Evolutionary conservation across 768 basidiomycete species (phyloP).

Genomic region (Trametes meyenii): DNA sequence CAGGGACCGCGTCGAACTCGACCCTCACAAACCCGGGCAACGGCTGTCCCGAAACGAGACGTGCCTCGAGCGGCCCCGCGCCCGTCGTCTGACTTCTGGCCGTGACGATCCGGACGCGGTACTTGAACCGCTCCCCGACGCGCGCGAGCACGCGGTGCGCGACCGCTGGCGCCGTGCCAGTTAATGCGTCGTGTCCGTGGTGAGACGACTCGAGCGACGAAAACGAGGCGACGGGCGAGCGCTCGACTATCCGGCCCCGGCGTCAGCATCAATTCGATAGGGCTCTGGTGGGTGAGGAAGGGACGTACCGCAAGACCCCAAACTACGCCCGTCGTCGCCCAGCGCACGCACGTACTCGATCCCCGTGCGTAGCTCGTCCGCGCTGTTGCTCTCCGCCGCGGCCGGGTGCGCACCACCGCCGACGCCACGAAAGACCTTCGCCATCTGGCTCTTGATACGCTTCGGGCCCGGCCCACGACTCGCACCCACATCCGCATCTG

Average conservation of each 20-base stretch:
- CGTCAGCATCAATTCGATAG: slow-evolving; percentile 14
- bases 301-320: slow-evolving; percentile 29
- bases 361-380: slow-evolving; percentile 69
- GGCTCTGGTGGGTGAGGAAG: slow-evolving; percentile 30
- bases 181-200: slow-evolving; percentile 41
- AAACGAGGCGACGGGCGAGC: slow-evolving; percentile 50
- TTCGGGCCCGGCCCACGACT: slow-evolving; percentile 31
- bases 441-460: slow-evolving; percentile 64
- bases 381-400: slow-evolving; percentile 45
- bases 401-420: slow-evolving; percentile 37
- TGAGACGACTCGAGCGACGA: slow-evolving; percentile 66
- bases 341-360: slow-evolving; percentile 72
- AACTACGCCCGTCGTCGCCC: slow-evolving; percentile 50
- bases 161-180: slow-evolving; percentile 28
- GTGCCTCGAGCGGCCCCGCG: slow-evolving; percentile 42
- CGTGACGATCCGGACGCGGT: slow-evolving; percentile 45
- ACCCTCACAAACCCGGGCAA: slow-evolving; percentile 60
- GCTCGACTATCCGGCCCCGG: slow-evolving; percentile 10
- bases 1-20: slow-evolving; percentile 41
- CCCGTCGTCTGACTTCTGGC: slow-evolving; percentile 33
- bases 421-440: slow-evolving; percentile 52
- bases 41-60: slow-evolving; percentile 52
- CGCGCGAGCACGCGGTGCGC: slow-evolving; percentile 51
- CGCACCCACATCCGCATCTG: background rate
- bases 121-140: slow-evolving; percentile 60